Evolutionary conservation across 768 basidiomycete species (phyloP).

Genomic region (Boletus bicolor): DNA sequence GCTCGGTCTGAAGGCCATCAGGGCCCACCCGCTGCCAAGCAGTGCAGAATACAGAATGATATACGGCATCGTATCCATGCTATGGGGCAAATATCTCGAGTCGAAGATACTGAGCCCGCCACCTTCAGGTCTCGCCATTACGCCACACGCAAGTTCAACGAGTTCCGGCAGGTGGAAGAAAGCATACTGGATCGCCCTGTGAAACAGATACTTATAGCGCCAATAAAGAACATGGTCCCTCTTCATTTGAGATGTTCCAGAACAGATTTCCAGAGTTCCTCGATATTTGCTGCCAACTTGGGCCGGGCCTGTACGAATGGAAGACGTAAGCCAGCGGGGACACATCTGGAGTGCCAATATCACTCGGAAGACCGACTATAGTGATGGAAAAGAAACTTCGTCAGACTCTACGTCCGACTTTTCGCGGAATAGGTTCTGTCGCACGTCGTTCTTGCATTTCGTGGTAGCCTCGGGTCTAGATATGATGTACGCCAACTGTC

Average conservation of each 20-base stretch:
- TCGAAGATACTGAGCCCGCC: not conserved
- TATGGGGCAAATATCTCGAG: not conserved
- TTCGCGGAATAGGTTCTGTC: constrained; percentile 9
- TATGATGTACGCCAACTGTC: constrained; percentile 15
- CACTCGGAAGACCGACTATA: constrained; percentile 14
- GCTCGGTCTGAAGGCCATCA: not conserved
- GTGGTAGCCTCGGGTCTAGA: constrained; percentile 5
- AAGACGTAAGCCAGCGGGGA: constrained; percentile 10
- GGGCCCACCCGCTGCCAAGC: not conserved
- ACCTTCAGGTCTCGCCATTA: constrained; percentile 1
- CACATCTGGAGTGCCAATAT: not conserved
- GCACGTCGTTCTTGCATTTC: constrained; percentile 5
- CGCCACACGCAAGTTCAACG: constrained; percentile 11
- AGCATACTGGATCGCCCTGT: constrained; percentile 10
- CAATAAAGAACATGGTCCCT: constrained; percentile 5
- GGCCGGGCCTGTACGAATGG: not conserved
- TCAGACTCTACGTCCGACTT: constrained; percentile 7
- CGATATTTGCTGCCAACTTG: constrained; percentile 17
- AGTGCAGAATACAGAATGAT: constrained; percentile 8
- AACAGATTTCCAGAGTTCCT: constrained; percentile 9
- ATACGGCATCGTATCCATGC: not conserved
- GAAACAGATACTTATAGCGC: constrained; percentile 10
- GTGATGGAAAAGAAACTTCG: constrained; percentile 13
- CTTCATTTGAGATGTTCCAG: constrained; percentile 3
- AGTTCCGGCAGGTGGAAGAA: constrained; percentile 14